These are phyloP conservation scores for Yarrowia divulgata DNA, from an alignment of 805 yeast species.

Conservation along the genomic window DNA sequence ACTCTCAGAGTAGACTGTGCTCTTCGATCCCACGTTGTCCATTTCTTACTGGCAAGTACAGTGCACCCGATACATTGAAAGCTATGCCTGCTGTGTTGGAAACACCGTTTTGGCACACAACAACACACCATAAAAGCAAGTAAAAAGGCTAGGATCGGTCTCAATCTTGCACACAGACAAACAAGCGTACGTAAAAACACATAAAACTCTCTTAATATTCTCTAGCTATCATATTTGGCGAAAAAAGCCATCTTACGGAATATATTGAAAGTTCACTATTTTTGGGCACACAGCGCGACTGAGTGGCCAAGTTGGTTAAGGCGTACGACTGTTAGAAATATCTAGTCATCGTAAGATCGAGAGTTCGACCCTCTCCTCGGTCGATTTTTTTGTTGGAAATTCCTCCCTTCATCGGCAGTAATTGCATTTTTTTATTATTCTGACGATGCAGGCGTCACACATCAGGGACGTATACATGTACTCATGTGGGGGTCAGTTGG, in stretches of 20 bases:
- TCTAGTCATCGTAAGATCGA: conserved; percentile 36
- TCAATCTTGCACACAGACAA: too few relatives aligned
- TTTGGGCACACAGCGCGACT: background rate
- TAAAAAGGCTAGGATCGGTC: too few relatives aligned
- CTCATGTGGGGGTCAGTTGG: conserved; percentile 6
- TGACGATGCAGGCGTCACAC: background rate
- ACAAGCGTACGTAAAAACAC: too few relatives aligned
- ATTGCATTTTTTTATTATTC: background rate
- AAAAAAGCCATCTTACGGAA: background rate
- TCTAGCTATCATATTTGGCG: too few relatives aligned
- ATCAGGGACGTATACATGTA: background rate
- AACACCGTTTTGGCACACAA: background rate
- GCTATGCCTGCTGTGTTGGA: too few relatives aligned
- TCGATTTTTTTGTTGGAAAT: background rate
- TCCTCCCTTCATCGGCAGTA: background rate
- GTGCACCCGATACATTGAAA: too few relatives aligned
- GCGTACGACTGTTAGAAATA: conserved; percentile 38
- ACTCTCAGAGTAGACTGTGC: too few relatives aligned
- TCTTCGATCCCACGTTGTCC: too few relatives aligned
- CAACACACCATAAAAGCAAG: background rate
- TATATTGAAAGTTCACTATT: conserved; percentile 12
- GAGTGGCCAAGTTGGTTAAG: conserved; percentile 40
- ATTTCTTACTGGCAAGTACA: too few relatives aligned
- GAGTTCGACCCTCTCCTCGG: conserved; percentile 40
- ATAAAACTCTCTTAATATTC: too few relatives aligned